Percentiles rank a stretch among this genome's conserved stretches.
Conservation (phyloP, 768 basidiomycete genomes). For the Psilocybe tampanensis region DNA sequence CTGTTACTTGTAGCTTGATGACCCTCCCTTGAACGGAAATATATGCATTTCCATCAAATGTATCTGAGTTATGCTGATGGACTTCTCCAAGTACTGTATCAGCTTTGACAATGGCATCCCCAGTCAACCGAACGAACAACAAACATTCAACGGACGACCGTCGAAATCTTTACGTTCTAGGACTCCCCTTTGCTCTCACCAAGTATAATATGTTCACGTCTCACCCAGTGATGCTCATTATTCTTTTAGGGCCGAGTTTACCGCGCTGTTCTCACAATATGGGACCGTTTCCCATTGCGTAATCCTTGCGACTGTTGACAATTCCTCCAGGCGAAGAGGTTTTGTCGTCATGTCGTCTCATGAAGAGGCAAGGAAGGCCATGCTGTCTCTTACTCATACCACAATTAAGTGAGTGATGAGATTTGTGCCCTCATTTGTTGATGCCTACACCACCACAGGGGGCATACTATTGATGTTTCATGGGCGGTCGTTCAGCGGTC, state of each 20-base stretch:
- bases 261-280: conserved; percentile 59
- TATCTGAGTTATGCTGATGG: too few relatives aligned
- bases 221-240: background rate
- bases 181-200: conserved; percentile 78
- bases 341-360: conserved; percentile 82
- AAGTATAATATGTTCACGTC: conserved; percentile 45
- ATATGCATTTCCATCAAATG: conserved; percentile 20
- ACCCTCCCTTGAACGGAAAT: too few relatives aligned
- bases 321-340: conserved; percentile 79
- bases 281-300: conserved; percentile 77
- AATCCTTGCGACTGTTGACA: conserved; percentile 82
- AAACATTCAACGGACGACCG: conserved; percentile 49
- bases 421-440: background rate
- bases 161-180: conserved; percentile 84
- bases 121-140: conserved; percentile 20
- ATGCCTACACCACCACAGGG: conserved; percentile 40
- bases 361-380: conserved; percentile 69
- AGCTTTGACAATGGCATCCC: conserved; percentile 27
- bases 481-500: conserved; percentile 91
- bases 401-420: conserved; percentile 60
- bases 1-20: background rate
- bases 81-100: conserved; percentile 38
- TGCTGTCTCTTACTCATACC: conserved; percentile 66
- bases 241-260: conserved; percentile 53
- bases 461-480: conserved; percentile 77